phyloP scores from a whole-genome alignment of 2,329 filamentous ascomycete genomes.

The Harringtonia aguacate region DNA sequence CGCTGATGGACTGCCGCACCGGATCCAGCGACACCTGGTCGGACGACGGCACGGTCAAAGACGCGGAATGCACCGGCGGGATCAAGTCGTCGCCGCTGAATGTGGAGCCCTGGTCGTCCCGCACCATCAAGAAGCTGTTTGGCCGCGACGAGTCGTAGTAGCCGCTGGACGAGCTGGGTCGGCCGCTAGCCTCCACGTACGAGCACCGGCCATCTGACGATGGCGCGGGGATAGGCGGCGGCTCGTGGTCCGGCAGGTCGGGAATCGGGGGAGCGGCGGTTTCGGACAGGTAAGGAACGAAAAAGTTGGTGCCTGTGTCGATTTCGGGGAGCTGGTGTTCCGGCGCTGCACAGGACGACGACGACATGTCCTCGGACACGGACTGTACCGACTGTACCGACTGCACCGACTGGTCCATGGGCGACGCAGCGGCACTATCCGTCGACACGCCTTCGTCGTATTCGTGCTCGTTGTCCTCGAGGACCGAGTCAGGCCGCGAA shows the following conservation, averaged over 20 bases:
- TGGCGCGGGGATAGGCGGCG: conserved; percentile 33
- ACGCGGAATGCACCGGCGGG: conserved; percentile 11
- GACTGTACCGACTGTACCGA: neutral
- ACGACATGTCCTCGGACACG: neutral
- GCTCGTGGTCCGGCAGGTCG: conserved; percentile 35
- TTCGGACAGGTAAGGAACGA: conserved; percentile 32
- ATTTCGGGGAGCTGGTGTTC: conserved; percentile 36
- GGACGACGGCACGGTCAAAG: conserved; percentile 33
- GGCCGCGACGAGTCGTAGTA: conserved; percentile 32
- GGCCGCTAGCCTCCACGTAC: conserved; percentile 19
- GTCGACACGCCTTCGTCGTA: neutral
- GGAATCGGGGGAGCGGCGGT: conserved; percentile 10
- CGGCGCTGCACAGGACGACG: neutral
- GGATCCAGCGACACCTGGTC: conserved; percentile 30
- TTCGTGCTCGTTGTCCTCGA: conserved; percentile 18
- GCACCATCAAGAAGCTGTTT: conserved; percentile 24
- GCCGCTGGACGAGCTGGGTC: conserved; percentile 23
- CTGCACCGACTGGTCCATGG: conserved; percentile 17
- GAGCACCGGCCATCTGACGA: conserved; percentile 9
- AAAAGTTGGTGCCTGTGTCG: conserved; percentile 40
- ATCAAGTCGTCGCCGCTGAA: conserved; percentile 22
- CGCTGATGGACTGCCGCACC: conserved; percentile 27
- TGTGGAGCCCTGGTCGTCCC: conserved; percentile 29
- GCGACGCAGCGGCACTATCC: conserved; percentile 17
- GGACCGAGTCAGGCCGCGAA: conserved; percentile 16